Evolutionary conservation across 179 eudicot genomes (phyloP).

Genomic region (Dionaea muscipula): DNA sequence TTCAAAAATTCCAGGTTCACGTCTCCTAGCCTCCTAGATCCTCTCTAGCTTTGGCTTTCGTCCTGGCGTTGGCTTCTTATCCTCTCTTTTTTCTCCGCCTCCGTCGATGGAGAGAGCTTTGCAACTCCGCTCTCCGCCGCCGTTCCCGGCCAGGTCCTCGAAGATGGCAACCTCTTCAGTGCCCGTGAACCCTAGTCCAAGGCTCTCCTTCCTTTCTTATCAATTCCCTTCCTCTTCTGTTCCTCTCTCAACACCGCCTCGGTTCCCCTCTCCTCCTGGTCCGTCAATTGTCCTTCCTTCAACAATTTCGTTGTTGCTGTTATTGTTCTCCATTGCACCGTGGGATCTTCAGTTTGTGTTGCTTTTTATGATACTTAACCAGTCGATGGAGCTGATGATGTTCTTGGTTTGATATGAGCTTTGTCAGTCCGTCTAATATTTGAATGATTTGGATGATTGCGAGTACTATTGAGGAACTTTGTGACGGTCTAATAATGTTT

Average conservation of each 20-base stretch:
- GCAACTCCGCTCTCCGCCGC: constrained; percentile 10
- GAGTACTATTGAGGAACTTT: no score
- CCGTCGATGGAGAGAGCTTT: constrained; percentile 6
- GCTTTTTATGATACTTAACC: no score
- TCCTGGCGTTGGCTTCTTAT: not conserved
- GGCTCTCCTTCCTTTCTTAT: not conserved
- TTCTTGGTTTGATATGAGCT: no score
- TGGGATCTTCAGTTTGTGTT: no score
- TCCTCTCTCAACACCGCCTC: constrained; percentile 6
- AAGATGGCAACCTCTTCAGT: no score
- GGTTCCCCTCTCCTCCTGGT: not conserved
- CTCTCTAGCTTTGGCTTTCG: no score
- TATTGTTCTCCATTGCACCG: not conserved
- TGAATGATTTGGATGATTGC: no score
- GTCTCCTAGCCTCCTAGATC: not conserved
- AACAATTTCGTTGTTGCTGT: not conserved
- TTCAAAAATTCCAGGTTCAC: no score
- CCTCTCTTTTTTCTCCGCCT: not conserved
- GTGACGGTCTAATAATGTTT: not conserved
- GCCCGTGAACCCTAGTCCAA: not conserved
- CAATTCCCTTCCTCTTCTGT: not conserved
- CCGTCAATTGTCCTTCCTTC: not conserved
- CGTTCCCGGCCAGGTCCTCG: no score
- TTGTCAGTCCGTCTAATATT: no score
- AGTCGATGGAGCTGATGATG: no score